phyloP scores from a whole-genome alignment of 805 yeast species.

The Hanseniaspora lindneri region DNA sequence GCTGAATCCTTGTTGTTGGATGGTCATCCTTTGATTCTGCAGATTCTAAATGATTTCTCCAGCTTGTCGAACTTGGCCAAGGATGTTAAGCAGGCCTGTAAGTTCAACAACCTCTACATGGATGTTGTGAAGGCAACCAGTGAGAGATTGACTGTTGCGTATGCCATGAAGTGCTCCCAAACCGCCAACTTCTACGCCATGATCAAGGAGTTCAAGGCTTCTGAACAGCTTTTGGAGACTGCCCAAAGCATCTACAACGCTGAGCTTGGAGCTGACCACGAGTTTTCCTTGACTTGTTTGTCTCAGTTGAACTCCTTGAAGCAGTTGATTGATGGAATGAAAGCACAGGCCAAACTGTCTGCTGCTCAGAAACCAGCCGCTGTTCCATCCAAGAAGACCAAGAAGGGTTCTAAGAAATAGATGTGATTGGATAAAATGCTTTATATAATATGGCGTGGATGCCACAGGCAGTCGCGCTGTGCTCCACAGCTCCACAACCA shows the following conservation, averaged over 20 bases:
- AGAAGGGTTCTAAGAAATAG: constrained; percentile 25
- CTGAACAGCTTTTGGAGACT: constrained; percentile 43
- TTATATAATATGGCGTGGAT: no score
- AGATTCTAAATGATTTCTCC: constrained; percentile 39
- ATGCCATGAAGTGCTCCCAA: constrained; percentile 59
- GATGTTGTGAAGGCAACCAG: constrained; percentile 44
- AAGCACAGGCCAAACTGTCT: constrained; percentile 25
- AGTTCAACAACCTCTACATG: constrained; percentile 35
- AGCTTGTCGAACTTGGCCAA: constrained; percentile 51
- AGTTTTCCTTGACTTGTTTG: constrained; percentile 53
- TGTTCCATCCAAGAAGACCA: constrained; percentile 17
- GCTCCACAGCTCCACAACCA: no score
- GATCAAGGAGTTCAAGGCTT: constrained; percentile 40
- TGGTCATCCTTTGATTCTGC: constrained; percentile 56
- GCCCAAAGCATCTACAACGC: constrained; percentile 48
- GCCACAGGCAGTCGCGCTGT: no score
- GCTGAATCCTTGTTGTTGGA: constrained; percentile 46
- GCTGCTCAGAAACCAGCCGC: constrained; percentile 21
- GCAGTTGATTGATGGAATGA: constrained; percentile 27
- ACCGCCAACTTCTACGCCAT: constrained; percentile 49
- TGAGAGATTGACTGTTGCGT: constrained; percentile 46
- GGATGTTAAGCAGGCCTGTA: constrained; percentile 25
- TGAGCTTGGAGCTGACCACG: constrained; percentile 56
- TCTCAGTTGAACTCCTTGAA: constrained; percentile 51
- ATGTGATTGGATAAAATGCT: no score